Conservation (phyloP, 352 stramenopile genomes). For the Elongisporangium prolatum region DNA sequence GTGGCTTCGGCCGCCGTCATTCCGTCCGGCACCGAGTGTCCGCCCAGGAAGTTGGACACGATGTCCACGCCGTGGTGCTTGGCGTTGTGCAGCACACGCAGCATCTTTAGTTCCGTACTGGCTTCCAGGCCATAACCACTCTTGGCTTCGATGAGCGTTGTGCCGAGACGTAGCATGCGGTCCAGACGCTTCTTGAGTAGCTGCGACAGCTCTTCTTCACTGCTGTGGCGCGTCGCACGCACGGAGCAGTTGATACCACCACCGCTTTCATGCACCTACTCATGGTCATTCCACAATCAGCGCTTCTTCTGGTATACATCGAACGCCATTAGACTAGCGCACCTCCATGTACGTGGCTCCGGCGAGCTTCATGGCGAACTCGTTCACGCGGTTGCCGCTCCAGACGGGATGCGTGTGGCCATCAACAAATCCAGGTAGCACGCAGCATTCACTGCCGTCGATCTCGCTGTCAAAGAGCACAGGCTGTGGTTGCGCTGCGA, state of each 20-base stretch:
- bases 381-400: conserved; percentile 79
- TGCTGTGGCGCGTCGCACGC: conserved; percentile 59
- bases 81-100: conserved; percentile 67
- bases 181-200: conserved; percentile 54
- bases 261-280: conserved; percentile 52
- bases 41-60: conserved; percentile 71
- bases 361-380: conserved; percentile 86
- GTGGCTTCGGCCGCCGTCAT: conserved; percentile 58
- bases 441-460: conserved; percentile 57
- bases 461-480: conserved; percentile 71
- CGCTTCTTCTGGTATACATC: not conserved
- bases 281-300: not conserved
- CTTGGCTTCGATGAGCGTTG: conserved; percentile 79
- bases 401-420: conserved; percentile 83
- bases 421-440: conserved; percentile 79
- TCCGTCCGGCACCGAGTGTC: conserved; percentile 73
- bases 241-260: conserved; percentile 82
- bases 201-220: conserved; percentile 46
- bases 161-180: conserved; percentile 70
- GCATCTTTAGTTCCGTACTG: conserved; percentile 82
- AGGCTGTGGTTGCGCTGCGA: conserved; percentile 43
- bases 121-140: conserved; percentile 81
- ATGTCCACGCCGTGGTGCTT: conserved; percentile 65
- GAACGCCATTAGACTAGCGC: not conserved
- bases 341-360: conserved; percentile 83